Conservation (phyloP, 257 asterid genomes). For the Phtheirospermum japonicum region DNA sequence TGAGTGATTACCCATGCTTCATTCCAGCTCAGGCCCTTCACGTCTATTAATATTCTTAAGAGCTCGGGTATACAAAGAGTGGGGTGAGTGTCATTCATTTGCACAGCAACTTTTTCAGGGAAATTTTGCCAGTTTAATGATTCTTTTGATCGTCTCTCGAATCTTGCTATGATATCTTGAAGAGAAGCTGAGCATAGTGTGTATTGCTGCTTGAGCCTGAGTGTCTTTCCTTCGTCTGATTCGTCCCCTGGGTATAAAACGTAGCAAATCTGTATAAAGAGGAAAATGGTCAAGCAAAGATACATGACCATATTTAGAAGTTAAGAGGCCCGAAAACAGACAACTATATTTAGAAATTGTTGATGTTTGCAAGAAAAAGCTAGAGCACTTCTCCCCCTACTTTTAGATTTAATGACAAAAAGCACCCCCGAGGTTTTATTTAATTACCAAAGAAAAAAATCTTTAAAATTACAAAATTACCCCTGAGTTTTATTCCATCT, state of each 20-base stretch:
- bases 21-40: constrained; percentile 75
- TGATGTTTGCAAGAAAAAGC: too few species aligned
- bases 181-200: constrained; percentile 90
- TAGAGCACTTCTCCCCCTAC: too few species aligned
- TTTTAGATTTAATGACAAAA: too few species aligned
- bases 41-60: constrained; percentile 77
- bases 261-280: constrained; percentile 55
- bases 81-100: constrained; percentile 93
- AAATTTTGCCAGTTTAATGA: constrained; percentile 65
- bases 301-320: neutral
- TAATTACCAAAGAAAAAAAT: too few species aligned
- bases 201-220: constrained; percentile 79
- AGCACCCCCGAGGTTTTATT: too few species aligned
- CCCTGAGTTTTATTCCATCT: too few species aligned
- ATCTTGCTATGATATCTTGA: constrained; percentile 75
- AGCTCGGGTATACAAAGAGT: constrained; percentile 85
- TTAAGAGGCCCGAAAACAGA: neutral
- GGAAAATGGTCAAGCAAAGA: constrained; percentile 8
- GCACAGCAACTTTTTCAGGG: constrained; percentile 90
- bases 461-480: too few species aligned
- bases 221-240: constrained; percentile 66
- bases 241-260: constrained; percentile 86
- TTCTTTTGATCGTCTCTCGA: constrained; percentile 70
- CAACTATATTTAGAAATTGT: too few species aligned
- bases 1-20: constrained; percentile 80